phyloP scores from a whole-genome alignment of 768 basidiomycete species.

The Dioszegia crocea region DNA sequence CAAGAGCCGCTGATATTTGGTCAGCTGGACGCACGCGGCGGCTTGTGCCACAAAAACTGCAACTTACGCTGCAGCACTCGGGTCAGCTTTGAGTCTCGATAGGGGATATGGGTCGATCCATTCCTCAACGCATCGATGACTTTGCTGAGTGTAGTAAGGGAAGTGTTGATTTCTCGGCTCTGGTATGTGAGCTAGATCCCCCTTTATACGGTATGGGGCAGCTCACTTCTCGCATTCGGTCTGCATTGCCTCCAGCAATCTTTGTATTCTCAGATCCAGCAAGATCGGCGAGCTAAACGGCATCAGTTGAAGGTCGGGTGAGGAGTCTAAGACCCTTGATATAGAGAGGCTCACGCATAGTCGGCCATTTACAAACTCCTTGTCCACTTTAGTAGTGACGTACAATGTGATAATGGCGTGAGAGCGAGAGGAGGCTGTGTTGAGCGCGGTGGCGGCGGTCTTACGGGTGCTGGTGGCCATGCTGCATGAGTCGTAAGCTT shows the following conservation, averaged over 20 bases:
- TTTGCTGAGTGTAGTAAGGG: slow-evolving; percentile 77
- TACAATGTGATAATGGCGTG: slow-evolving; percentile 80
- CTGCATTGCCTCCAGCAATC: slow-evolving; percentile 75
- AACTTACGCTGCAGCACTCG: slow-evolving; percentile 65
- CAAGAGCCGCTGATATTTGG: slow-evolving; percentile 63
- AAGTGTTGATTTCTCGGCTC: slow-evolving; percentile 84
- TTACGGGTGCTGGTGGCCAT: slow-evolving; percentile 57
- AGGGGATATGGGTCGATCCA: slow-evolving; percentile 64
- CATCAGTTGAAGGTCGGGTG: too few species aligned
- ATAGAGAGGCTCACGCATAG: slow-evolving; percentile 19
- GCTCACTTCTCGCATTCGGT: slow-evolving; percentile 69
- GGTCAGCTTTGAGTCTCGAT: slow-evolving; percentile 83
- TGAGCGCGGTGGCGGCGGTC: slow-evolving; percentile 79
- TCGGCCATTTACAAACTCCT: slow-evolving; percentile 10
- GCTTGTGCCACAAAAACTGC: too few species aligned
- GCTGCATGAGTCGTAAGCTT: neutral
- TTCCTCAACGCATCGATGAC: slow-evolving; percentile 73
- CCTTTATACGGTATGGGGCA: neutral
- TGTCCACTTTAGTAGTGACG: slow-evolving; percentile 43
- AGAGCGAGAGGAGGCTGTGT: slow-evolving; percentile 77
- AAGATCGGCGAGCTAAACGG: slow-evolving; percentile 69
- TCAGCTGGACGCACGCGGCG: neutral
- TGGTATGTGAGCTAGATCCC: neutral
- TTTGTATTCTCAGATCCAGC: slow-evolving; percentile 92
- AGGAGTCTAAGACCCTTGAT: neutral